These are phyloP conservation scores for Fusarium palustre DNA, from an alignment of 2,329 filamentous ascomycete species.

Conservation along the genomic window DNA sequence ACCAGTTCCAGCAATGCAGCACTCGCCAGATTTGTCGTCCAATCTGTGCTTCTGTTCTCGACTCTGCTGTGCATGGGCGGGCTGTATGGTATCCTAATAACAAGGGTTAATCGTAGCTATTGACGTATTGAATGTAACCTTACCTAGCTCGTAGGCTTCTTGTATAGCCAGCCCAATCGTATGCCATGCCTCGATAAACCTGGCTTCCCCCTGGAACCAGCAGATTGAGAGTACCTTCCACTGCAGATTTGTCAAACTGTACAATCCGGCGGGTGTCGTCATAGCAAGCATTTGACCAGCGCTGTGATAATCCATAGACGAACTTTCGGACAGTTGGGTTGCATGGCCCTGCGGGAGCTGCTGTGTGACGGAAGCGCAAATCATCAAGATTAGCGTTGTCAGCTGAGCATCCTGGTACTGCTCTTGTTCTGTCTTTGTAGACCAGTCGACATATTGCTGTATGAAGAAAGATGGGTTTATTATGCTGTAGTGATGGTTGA, in stretches of 20 bases:
- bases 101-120: not conserved
- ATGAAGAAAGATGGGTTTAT: constrained; percentile 10
- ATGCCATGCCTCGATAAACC: constrained; percentile 20
- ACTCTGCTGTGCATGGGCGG: not conserved
- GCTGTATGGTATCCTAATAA: not conserved
- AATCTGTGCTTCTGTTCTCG: not conserved
- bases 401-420: constrained; percentile 9
- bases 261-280: not conserved
- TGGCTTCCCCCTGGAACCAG: constrained; percentile 16
- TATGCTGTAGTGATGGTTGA: constrained; percentile 28
- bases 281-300: not conserved
- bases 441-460: constrained; percentile 14
- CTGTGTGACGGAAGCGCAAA: constrained; percentile 18
- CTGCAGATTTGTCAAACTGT: constrained; percentile 11
- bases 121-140: fast-evolving
- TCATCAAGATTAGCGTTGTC: constrained; percentile 17
- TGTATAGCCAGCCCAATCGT: constrained; percentile 9
- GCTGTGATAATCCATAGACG: not conserved
- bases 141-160: constrained; percentile 18
- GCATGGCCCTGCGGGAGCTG: not conserved
- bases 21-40: constrained; percentile 18
- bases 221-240: constrained; percentile 22
- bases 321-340: not conserved
- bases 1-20: constrained; percentile 20
- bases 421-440: not conserved